These are phyloP conservation scores for Parmelia sp. DNA, from an alignment of 495 filamentous ascomycete species.

Conservation along the genomic window DNA sequence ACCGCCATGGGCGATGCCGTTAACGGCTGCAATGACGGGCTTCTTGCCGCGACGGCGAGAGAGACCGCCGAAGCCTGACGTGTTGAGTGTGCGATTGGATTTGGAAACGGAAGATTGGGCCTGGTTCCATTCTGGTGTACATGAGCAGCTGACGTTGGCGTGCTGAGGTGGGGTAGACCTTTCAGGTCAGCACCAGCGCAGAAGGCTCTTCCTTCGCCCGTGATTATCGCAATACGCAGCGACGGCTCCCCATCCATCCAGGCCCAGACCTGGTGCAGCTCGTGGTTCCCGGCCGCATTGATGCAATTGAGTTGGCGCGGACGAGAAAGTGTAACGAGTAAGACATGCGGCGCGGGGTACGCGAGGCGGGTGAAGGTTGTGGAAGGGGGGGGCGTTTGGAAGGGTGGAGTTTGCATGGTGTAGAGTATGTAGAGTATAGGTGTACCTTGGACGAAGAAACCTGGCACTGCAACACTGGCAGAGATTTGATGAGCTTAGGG, in stretches of 20 bases:
- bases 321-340: slow-evolving; percentile 45
- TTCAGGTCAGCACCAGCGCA: slow-evolving; percentile 56
- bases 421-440: no score
- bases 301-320: slow-evolving; percentile 46
- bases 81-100: slow-evolving; percentile 19
- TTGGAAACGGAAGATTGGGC: not conserved
- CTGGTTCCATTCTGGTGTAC: slow-evolving; percentile 20
- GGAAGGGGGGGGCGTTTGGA: slow-evolving; percentile 36
- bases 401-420: slow-evolving; percentile 19
- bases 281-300: slow-evolving; percentile 44
- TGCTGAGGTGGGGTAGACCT: slow-evolving; percentile 29
- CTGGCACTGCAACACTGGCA: not conserved
- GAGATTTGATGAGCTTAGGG: not conserved
- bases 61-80: slow-evolving; percentile 31
- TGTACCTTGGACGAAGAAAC: not conserved
- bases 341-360: slow-evolving; percentile 43
- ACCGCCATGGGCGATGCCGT: slow-evolving; percentile 69
- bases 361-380: slow-evolving; percentile 36
- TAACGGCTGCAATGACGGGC: slow-evolving; percentile 68
- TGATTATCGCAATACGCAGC: slow-evolving; percentile 50
- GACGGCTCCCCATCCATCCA: slow-evolving; percentile 53
- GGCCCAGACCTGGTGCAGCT: slow-evolving; percentile 47
- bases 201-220: slow-evolving; percentile 51
- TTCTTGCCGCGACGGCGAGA: slow-evolving; percentile 29
- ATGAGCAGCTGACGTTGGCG: slow-evolving; percentile 5